phyloP scores from a whole-genome alignment of 176 grass and related monocot genomes.

The Oryza australiensis region DNA sequence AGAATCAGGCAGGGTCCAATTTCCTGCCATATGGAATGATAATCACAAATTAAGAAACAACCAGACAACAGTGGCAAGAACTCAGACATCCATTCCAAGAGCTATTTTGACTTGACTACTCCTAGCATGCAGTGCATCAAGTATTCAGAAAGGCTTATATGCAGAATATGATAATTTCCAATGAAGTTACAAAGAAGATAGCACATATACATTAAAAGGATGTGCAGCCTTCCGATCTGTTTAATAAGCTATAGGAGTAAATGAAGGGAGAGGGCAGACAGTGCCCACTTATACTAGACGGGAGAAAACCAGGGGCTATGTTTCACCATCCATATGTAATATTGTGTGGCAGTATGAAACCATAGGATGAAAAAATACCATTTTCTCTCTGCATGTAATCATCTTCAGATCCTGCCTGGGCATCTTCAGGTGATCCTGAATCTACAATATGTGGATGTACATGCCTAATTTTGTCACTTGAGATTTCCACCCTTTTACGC shows the following conservation, averaged over 20 bases:
- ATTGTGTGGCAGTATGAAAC: conserved; percentile 19
- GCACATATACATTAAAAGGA: neutral
- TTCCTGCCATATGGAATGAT: neutral
- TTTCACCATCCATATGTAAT: neutral
- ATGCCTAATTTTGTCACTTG: conserved; percentile 51
- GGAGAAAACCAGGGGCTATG: neutral
- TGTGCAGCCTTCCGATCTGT: neutral
- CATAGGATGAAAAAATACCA: conserved; percentile 54
- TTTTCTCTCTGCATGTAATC: conserved; percentile 62
- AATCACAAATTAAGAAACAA: neutral
- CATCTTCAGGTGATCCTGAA: conserved; percentile 71
- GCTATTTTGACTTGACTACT: neutral
- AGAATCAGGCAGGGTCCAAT: too few species aligned
- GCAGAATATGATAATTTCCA: neutral
- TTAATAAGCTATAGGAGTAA: neutral
- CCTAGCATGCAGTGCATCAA: neutral
- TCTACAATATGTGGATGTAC: conserved; percentile 78
- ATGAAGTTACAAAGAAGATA: neutral
- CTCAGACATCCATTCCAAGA: neutral
- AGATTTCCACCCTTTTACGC: conserved; percentile 47
- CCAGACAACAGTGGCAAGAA: neutral
- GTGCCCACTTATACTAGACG: neutral
- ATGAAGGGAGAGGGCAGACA: neutral
- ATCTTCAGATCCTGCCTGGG: conserved; percentile 51
- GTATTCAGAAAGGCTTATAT: neutral